Evolutionary conservation across 257 asterid genomes (phyloP), one percentile per base, ranked within the genome.

Genomic region (Salvia miltiorrhiza): DNA sequence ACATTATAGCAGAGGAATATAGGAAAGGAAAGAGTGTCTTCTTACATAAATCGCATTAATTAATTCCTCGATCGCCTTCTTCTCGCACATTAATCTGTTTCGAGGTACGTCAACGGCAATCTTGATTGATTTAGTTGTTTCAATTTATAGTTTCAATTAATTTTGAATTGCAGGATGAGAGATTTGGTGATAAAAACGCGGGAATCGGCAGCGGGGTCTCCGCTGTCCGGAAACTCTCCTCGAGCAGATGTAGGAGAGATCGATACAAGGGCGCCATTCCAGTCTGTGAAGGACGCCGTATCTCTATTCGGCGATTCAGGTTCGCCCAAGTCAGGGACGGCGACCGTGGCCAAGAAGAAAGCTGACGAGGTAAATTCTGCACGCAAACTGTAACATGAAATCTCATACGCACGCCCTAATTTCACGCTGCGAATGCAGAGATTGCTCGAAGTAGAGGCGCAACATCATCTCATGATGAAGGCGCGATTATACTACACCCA

Each of bases 271-370:
- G 87, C 90, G 1, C 96, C 93, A 0, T 87, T 92, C 48, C 84
- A 83, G 56, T 92, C 98, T 0, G 98, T 92, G 21, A 87, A 73
- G 82, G 98, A 96, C 7, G 96, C 98, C 24, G 88, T 92, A 1
- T 83, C 79, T 75, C 75, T 90, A 48, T 93, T 93, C 33, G 89
- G 87, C 0, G 93, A 88, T 8, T 80, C 74, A 3, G 85, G 50
- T 19, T 70, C 96, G 2, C 85, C 91, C 40, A 73, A 40, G 35
- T 30, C 35, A 55, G 59, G 30, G 40, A 13, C 79, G 5, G 45
- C 44, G 14, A 78, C 87, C 1, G 12, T 65, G 3, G 5, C 66
- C 13, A 87, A 74, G 77, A 84, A 78, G 72, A 81, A 81, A 69
- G 77, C 91, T 5, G 98, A 90, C 30, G 97, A 90, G 96, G 98